Evolutionary conservation across 176 grass and related monocot genomes (phyloP).

Genomic region (Echinochloa phyllopogon): DNA sequence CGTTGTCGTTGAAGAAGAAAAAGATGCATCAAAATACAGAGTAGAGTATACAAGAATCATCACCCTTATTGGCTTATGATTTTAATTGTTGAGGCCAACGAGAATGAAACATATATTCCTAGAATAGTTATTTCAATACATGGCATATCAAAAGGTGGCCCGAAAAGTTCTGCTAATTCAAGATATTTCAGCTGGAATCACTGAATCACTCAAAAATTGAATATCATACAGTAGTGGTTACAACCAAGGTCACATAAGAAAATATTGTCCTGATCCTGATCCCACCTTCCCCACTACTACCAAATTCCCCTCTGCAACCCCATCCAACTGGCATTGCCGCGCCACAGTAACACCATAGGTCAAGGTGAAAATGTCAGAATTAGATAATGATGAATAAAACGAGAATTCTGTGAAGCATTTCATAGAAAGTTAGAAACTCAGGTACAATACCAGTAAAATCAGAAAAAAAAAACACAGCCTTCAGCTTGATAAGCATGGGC

Average conservation of each 20-base stretch:
- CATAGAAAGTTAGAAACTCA: neutral
- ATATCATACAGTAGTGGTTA: slow-evolving; percentile 3
- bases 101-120: slow-evolving; percentile 21
- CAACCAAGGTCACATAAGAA: slow-evolving; percentile 7
- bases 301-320: neutral
- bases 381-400: neutral
- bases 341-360: neutral
- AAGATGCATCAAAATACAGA: slow-evolving; percentile 14
- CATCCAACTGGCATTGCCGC: neutral
- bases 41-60: neutral
- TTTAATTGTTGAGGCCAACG: slow-evolving; percentile 2
- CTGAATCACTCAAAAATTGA: slow-evolving; percentile 1
- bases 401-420: neutral
- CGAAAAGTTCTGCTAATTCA: neutral
- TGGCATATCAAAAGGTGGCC: slow-evolving; percentile 4
- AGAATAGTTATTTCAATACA: slow-evolving; percentile 29
- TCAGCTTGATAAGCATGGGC: slow-evolving; percentile 1
- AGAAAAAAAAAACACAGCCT: neutral
- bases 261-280: neutral
- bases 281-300: neutral
- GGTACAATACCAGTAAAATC: neutral
- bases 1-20: neutral
- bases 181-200: slow-evolving; percentile 28
- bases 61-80: slow-evolving; percentile 10
- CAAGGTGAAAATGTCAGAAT: neutral